These are phyloP conservation scores for Metschnikowia lochheadii DNA, from an alignment of 805 yeast species.

Conservation along the genomic window DNA sequence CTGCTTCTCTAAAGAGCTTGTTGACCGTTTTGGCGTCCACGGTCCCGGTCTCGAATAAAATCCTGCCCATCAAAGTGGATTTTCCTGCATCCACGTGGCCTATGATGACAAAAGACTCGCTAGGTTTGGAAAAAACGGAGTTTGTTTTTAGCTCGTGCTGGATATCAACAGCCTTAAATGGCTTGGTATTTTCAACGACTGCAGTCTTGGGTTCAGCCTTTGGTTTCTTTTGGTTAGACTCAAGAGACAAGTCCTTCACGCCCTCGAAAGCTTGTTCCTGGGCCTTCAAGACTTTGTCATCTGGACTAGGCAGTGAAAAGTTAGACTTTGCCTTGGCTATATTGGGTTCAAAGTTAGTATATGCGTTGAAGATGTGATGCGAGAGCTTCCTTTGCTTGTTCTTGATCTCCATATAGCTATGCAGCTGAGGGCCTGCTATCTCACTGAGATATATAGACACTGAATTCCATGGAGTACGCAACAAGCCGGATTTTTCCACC, in stretches of 20 bases:
- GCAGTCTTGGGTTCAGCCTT: slow-evolving; percentile 9
- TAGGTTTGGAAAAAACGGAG: slow-evolving; percentile 43
- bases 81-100: slow-evolving; percentile 89
- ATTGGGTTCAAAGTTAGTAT: slow-evolving; percentile 40
- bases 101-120: slow-evolving; percentile 69
- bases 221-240: slow-evolving; percentile 8
- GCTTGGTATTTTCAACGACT: slow-evolving; percentile 30
- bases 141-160: slow-evolving; percentile 33
- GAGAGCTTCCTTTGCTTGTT: slow-evolving; percentile 10
- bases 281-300: slow-evolving; percentile 61
- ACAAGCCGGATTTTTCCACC: slow-evolving; percentile 9
- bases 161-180: slow-evolving; percentile 43
- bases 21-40: slow-evolving; percentile 62
- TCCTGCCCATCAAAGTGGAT: slow-evolving; percentile 73
- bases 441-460: slow-evolving; percentile 9
- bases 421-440: neutral
- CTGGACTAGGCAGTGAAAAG: slow-evolving; percentile 76
- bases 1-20: slow-evolving; percentile 61
- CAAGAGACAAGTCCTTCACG: slow-evolving; percentile 26
- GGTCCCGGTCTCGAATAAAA: slow-evolving; percentile 62
- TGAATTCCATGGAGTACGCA: slow-evolving; percentile 5
- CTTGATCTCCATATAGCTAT: neutral
- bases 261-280: slow-evolving; percentile 46
- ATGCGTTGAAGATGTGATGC: slow-evolving; percentile 24
- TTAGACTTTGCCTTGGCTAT: slow-evolving; percentile 45